These are phyloP conservation scores for Tilletia walkeri DNA, from an alignment of 1,284 basidiomycete species.

Conservation along the genomic window DNA sequence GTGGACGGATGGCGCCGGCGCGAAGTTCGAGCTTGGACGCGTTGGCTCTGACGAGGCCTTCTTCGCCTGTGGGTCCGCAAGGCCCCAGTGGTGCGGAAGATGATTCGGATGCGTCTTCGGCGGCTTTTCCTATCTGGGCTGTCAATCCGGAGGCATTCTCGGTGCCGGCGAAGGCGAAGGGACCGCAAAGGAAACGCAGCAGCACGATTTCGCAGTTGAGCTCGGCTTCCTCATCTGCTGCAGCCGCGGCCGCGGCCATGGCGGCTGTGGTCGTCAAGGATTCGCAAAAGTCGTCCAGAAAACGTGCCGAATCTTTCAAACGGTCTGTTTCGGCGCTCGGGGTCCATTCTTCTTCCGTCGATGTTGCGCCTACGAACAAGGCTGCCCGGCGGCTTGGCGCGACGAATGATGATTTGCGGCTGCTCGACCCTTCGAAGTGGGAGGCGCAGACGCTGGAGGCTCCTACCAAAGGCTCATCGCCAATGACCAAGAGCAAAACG, in stretches of 20 bases:
- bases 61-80: background rate
- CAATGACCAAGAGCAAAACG: background rate
- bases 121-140: slow-evolving; percentile 2
- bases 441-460: background rate
- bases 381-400: background rate
- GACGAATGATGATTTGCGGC: slow-evolving; percentile 1
- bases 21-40: slow-evolving; percentile 5
- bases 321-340: background rate
- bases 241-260: background rate
- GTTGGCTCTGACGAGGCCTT: background rate
- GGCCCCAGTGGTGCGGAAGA: background rate
- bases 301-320: background rate
- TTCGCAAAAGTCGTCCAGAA: background rate
- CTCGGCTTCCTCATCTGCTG: background rate
- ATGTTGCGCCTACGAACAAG: background rate
- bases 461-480: background rate
- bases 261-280: background rate
- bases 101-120: background rate
- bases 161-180: background rate
- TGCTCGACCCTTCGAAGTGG: background rate
- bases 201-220: background rate
- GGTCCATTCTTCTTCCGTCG: background rate
- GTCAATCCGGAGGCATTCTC: background rate
- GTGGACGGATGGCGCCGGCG: background rate
- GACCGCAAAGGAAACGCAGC: background rate